phyloP scores from a whole-genome alignment of 1,284 basidiomycete species.

The Leccinum subspadiceum region DNA sequence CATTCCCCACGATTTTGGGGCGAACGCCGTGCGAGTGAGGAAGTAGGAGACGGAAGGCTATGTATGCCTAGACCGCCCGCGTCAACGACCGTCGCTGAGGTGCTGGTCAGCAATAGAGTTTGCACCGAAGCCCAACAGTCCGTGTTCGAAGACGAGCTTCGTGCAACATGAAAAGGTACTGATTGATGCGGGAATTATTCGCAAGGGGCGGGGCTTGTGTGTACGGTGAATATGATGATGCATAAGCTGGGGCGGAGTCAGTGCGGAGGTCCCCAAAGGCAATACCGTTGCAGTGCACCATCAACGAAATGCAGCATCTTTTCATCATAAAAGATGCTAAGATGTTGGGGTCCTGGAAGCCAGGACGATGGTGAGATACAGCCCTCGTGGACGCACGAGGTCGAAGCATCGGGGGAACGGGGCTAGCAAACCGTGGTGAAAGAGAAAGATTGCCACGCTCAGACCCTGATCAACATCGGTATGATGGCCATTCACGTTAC shows the following conservation, averaged over 20 bases:
- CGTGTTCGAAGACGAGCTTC: background rate
- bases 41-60: constrained; percentile 8
- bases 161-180: constrained; percentile 1
- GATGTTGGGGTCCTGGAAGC: constrained; percentile 3
- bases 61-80: background rate
- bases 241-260: constrained; percentile 2
- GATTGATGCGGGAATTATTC: constrained; percentile 1
- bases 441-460: background rate
- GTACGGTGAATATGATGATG: background rate
- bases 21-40: constrained; percentile 2
- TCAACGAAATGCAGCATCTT: constrained; percentile 3
- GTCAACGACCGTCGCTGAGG: constrained; percentile 16
- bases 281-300: constrained; percentile 14
- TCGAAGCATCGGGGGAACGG: background rate
- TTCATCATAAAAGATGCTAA: constrained; percentile 13
- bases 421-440: background rate
- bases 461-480: background rate
- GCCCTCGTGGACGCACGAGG: constrained; percentile 10
- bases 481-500: background rate
- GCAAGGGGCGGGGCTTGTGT: background rate
- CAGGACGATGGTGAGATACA: background rate
- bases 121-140: constrained; percentile 1
- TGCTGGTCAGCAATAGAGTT: constrained; percentile 15
- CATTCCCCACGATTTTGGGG: constrained; percentile 6
- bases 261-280: constrained; percentile 8